Base-by-base conservation (phyloP, 352 stramenopile genomes). In the Pythium scleroteichum region DNA sequence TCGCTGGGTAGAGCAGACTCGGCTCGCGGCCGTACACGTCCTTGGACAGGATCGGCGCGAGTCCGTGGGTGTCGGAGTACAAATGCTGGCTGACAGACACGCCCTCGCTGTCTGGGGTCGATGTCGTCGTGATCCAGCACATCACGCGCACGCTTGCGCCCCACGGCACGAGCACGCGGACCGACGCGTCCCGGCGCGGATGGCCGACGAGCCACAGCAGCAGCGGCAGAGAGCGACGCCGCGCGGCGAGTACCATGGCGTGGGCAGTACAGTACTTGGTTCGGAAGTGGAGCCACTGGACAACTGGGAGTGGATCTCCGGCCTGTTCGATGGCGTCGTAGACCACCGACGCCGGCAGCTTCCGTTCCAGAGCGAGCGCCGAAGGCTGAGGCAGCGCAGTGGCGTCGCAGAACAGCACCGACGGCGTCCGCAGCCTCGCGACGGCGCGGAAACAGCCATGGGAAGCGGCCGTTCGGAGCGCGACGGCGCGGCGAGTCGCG, bases 281-380 rank as follows among this genome's bases (percentile, higher is more conserved):
- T 9, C n/a, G 33, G 1, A 20, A 10, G 14, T 24, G n/a, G 8
- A 64, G 39, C 29, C 27, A 64, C 23, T 44, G 46, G 33, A 64
- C 27, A 12, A 29, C 23, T 9, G n/a, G 6, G 5, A 48, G 14
- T 6, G n/a, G 8, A 2, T 49, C 0, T 13, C 40, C 9, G 10
- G 24, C 14, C n/a, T 14, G 38, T 33, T 12, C 35, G 38, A 64
- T 52, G 10, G 47, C 47, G n/a, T 42, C 47, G 26, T 50, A 13
- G 5, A 64, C 35, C 12, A 57, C 56, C 23, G 16, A 52, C 16
- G 19, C 46, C 4, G 47, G 56, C 17, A 56, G 47, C 38, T 7
- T 12, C 8, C 20, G 41, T n/a, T 1, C 13, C 8, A 7, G 22
- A 44, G 24, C 16, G 13, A 4, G 32, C 32, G 0, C 13, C 38